Evolutionary conservation across 1,284 basidiomycete species (phyloP).

Genomic region (Schizophyllum amplum): DNA sequence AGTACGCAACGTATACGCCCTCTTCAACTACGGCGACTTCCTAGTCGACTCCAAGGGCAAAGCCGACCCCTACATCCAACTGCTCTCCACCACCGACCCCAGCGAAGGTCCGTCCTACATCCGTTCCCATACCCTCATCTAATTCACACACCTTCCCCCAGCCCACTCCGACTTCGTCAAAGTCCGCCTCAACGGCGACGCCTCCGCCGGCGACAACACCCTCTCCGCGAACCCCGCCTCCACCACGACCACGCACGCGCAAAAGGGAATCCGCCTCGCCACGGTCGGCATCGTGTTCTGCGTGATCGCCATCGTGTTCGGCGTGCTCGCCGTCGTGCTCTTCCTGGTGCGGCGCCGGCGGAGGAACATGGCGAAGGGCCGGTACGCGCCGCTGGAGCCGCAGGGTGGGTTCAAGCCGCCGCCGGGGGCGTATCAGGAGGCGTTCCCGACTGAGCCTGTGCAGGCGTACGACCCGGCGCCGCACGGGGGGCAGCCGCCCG

Average conservation of each 20-base stretch:
- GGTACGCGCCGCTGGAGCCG: background rate
- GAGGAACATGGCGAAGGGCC: background rate
- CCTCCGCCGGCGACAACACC: conserved; percentile 27
- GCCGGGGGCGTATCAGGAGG: background rate
- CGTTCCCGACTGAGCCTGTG: background rate
- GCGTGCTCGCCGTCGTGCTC: background rate
- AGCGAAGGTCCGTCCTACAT: conserved; percentile 21
- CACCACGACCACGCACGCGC: background rate
- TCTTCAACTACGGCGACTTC: conserved; percentile 56
- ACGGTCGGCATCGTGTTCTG: too few species aligned
- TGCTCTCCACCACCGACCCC: conserved; percentile 43
- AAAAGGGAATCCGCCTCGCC: conserved; percentile 4
- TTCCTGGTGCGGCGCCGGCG: background rate
- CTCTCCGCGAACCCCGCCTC: conserved; percentile 6
- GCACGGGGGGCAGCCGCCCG: background rate
- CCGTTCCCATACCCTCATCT: conserved; percentile 11
- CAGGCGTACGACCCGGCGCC: background rate
- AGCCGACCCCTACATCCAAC: conserved; percentile 48
- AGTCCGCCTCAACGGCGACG: conserved; percentile 39
- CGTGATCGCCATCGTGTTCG: conserved; percentile 1
- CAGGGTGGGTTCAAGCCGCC: background rate
- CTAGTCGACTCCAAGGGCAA: conserved; percentile 28
- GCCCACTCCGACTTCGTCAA: conserved; percentile 46
- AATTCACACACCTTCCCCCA: conserved; percentile 13
- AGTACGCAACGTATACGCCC: conserved; percentile 50